Conservation (phyloP, 2,329 filamentous ascomycete species). For the Cryphonectria naterciae region DNA sequence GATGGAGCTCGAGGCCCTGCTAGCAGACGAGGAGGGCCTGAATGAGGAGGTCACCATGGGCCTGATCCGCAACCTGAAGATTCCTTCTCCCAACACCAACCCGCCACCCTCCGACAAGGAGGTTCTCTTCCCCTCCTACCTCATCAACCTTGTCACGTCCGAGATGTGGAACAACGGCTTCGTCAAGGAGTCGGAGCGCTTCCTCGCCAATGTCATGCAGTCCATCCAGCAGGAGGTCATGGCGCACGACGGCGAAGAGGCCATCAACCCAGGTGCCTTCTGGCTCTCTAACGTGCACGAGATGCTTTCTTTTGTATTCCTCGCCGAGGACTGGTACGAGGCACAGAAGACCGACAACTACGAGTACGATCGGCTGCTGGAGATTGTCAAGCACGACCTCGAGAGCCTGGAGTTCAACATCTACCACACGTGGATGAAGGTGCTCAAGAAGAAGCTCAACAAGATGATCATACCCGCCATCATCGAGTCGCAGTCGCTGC, state of each 20-base stretch:
- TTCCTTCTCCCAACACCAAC: slow-evolving; percentile 82
- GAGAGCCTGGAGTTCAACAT: slow-evolving; percentile 99
- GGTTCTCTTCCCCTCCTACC: slow-evolving; percentile 95
- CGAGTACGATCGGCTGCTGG: slow-evolving; percentile 94
- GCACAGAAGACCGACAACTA: slow-evolving; percentile 99
- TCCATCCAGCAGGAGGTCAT: slow-evolving; percentile 99
- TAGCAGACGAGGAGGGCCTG: slow-evolving; percentile 92
- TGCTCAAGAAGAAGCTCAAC: slow-evolving; percentile 97
- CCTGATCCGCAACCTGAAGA: slow-evolving; percentile 94
- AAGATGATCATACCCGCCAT: slow-evolving; percentile 99
- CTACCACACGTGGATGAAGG: slow-evolving; percentile 99
- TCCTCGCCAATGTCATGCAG: slow-evolving; percentile 99
- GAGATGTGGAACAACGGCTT: slow-evolving; percentile 99
- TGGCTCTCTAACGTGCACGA: slow-evolving; percentile 99
- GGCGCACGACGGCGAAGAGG: slow-evolving; percentile 97
- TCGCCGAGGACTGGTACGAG: slow-evolving; percentile 99
- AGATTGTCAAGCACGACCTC: slow-evolving; percentile 98
- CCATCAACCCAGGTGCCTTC: slow-evolving; percentile 95
- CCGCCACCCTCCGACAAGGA: slow-evolving; percentile 97
- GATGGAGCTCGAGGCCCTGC: slow-evolving; percentile 88
- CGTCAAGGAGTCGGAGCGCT: slow-evolving; percentile 98
- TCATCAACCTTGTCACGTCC: slow-evolving; percentile 98
- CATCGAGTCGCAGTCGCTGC: slow-evolving; percentile 97
- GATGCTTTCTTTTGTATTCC: slow-evolving; percentile 99
- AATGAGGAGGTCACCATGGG: slow-evolving; percentile 98